These are phyloP conservation scores for Fusarium avenaceum DNA, from an alignment of 2,329 filamentous ascomycete species.

Conservation along the genomic window DNA sequence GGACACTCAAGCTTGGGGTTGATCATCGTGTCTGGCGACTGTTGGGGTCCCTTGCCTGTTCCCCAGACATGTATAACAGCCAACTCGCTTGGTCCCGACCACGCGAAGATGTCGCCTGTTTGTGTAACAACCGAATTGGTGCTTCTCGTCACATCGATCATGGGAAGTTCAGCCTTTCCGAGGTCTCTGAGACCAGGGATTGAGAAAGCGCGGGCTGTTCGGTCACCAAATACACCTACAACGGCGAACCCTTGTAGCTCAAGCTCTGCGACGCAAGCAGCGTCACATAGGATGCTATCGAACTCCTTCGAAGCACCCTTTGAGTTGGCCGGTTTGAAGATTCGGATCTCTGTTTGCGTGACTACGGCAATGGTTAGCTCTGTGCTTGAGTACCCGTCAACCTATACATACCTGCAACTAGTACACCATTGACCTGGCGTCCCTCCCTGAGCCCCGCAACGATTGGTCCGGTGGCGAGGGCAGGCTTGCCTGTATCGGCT, in stretches of 20 bases:
- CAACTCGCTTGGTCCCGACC: slow-evolving; percentile 89
- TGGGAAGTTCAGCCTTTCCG: slow-evolving; percentile 73
- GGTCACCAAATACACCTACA: slow-evolving; percentile 87
- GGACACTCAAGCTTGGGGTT: slow-evolving; percentile 82
- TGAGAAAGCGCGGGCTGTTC: slow-evolving; percentile 82
- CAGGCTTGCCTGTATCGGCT: slow-evolving; percentile 80
- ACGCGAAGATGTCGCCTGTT: slow-evolving; percentile 86
- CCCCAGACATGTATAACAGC: slow-evolving; percentile 89
- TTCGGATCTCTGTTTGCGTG: slow-evolving; percentile 79
- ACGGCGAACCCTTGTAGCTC: slow-evolving; percentile 83
- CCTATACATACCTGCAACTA: slow-evolving; percentile 76
- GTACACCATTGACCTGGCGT: slow-evolving; percentile 79
- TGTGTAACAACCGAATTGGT: slow-evolving; percentile 77
- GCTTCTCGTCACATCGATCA: slow-evolving; percentile 81
- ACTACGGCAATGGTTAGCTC: slow-evolving; percentile 60
- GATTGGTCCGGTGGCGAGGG: slow-evolving; percentile 78
- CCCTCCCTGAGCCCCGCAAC: slow-evolving; percentile 85
- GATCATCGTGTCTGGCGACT: slow-evolving; percentile 78
- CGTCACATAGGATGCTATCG: slow-evolving; percentile 84
- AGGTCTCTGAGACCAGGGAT: slow-evolving; percentile 92
- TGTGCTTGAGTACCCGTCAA: no score
- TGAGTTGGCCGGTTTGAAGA: slow-evolving; percentile 85
- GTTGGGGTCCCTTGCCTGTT: slow-evolving; percentile 73
- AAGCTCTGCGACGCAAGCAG: slow-evolving; percentile 81
- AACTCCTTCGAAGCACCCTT: slow-evolving; percentile 96